Evolutionary conservation across 257 asterid genomes (phyloP), one percentile per base, ranked within the genome.

Genomic region (Eustoma russellianum): DNA sequence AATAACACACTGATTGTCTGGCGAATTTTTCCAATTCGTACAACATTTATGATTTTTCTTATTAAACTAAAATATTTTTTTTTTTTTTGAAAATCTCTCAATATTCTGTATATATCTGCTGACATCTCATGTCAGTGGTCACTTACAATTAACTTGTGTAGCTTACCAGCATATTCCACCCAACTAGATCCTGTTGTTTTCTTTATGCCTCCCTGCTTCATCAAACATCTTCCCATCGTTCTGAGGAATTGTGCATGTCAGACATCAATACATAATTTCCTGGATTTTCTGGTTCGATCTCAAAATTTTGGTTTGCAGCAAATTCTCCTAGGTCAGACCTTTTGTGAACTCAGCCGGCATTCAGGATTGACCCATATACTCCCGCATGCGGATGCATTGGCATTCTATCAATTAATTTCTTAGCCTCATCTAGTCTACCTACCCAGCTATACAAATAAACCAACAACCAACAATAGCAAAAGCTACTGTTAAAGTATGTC

Each of bases 371-470:
- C 30, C 94, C 92, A 41, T 74, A 85, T 19, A 77, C 63, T 35
- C 76, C 83, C 9, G 74, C 83, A 61, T 70, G 77, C 8, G 88
- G 88, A 35, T 56, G 34, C 74, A 74, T 59, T 13, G 84, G 78
- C 93, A 82, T 79, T 17, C 65, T 55, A 19, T 77, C 68, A n/a
- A 88, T 67, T 59, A 76, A 50, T 45, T 45, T 18, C 70, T 74
- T 82, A 24, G 90, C 90, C 62, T 79, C 93, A 15, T 84, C 90
- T 11, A 88, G 76, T 58, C 78, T 63, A 16, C 96, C 94, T 4
- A 62, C 73, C 17, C 94, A 67, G 13, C 93, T 82, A 7, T 82
- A 70, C 70, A 88, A 68, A 78, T 88, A 95, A 30, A 88, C 77
- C 68, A 84, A n/a, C n/a, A n/a, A n/a, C n/a, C n/a, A n/a, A n/a